Percentiles rank a stretch among this genome's conserved stretches.
Evolutionary conservation across 306 rosid genomes (phyloP).

Genomic region (Acacia confusa): DNA sequence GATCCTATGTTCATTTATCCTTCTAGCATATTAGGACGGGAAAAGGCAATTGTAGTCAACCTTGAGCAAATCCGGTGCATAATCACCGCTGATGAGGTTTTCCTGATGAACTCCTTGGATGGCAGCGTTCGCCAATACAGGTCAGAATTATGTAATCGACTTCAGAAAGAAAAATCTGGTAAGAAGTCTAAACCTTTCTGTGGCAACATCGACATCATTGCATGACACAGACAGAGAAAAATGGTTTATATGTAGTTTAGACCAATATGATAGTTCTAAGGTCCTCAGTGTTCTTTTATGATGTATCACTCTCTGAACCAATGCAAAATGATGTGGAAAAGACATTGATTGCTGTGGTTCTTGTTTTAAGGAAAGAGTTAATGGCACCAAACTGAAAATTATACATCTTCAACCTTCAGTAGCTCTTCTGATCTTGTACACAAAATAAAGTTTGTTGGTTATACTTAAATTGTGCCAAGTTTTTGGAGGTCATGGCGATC

Average conservation of each 20-base stretch:
- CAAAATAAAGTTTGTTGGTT: background rate
- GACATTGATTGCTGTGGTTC: constrained; percentile 12
- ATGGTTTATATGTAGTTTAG: background rate
- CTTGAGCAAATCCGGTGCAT: constrained; percentile 94
- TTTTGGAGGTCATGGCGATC: constrained; percentile 1
- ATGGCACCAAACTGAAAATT: constrained; percentile 19
- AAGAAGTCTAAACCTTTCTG: constrained; percentile 24
- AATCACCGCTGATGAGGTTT: constrained; percentile 88
- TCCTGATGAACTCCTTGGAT: constrained; percentile 87
- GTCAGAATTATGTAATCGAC: constrained; percentile 73
- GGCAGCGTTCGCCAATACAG: constrained; percentile 69
- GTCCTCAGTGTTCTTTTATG: background rate
- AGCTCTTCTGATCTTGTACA: constrained; percentile 12
- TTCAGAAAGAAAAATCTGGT: constrained; percentile 75
- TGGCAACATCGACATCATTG: constrained; percentile 11
- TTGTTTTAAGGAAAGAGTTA: constrained; percentile 4
- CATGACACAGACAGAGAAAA: background rate
- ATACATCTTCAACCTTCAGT: constrained; percentile 15
- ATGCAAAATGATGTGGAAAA: constrained; percentile 17
- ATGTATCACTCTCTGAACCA: constrained; percentile 7
- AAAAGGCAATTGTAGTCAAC: constrained; percentile 88
- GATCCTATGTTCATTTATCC: constrained; percentile 95
- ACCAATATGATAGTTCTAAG: constrained; percentile 8
- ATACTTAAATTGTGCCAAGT: background rate
- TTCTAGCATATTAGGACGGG: constrained; percentile 83